Conservation (phyloP, 768 basidiomycete species). For the Strobilomyces confusus region DNA sequence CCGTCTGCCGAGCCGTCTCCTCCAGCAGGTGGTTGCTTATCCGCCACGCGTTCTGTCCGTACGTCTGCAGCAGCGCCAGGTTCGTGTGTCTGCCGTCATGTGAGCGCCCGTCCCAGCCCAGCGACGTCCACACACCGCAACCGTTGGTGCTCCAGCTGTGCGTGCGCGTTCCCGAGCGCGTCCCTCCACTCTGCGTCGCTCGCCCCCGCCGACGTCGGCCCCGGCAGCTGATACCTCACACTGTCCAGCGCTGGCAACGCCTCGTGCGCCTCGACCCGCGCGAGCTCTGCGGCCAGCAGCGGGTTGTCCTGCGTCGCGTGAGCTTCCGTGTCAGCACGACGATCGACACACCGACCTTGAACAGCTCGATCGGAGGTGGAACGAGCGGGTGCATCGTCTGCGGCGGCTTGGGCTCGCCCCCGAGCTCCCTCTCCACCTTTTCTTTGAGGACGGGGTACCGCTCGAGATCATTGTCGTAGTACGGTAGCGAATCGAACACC, state of each 20-base stretch:
- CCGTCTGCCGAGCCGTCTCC: constrained; percentile 65
- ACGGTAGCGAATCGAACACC: constrained; percentile 85
- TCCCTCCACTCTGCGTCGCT: constrained; percentile 75
- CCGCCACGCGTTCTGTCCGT: constrained; percentile 89
- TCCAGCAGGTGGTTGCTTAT: constrained; percentile 89
- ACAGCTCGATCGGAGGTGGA: constrained; percentile 60
- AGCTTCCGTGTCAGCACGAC: not conserved
- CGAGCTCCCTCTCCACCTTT: constrained; percentile 74
- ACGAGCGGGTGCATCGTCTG: constrained; percentile 64
- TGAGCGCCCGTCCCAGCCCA: not conserved
- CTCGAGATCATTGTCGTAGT: constrained; percentile 92
- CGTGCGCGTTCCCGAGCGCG: constrained; percentile 71
- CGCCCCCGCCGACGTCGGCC: constrained; percentile 55
- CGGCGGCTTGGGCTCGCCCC: constrained; percentile 61
- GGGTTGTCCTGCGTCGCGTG: constrained; percentile 52
- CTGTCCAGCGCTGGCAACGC: constrained; percentile 67
- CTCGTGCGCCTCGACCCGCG: constrained; percentile 66
- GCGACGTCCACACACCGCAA: constrained; percentile 50
- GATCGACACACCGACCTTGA: constrained; percentile 50
- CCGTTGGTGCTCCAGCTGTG: constrained; percentile 82
- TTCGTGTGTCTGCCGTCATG: constrained; percentile 65
- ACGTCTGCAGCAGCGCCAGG: constrained; percentile 74
- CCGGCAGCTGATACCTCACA: constrained; percentile 69
- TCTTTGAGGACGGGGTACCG: constrained; percentile 64
- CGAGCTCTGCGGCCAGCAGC: constrained; percentile 66